phyloP scores from a whole-genome alignment of 208 protist species.

The Acanthamoeba royreba region DNA sequence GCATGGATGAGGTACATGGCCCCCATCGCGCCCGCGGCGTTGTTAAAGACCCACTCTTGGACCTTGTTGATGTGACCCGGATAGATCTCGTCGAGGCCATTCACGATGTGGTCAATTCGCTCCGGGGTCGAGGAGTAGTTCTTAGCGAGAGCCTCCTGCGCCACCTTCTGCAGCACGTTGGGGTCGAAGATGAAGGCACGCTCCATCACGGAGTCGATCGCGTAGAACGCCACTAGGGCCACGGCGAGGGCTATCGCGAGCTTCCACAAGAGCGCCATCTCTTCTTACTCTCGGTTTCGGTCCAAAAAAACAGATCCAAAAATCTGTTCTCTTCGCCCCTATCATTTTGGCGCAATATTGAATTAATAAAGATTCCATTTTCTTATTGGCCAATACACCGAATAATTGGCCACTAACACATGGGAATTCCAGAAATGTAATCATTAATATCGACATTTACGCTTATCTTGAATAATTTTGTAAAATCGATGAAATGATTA shows the following conservation, averaged over 20 bases:
- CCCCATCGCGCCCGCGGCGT: constrained; percentile 62
- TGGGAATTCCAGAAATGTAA: no score
- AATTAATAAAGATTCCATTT: no score
- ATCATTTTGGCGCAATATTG: no score
- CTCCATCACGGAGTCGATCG: not conserved
- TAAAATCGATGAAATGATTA: no score
- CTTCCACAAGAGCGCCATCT: not conserved
- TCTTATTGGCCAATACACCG: no score
- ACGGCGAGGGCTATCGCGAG: not conserved
- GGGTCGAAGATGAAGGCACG: constrained; percentile 52
- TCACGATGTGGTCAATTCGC: constrained; percentile 24
- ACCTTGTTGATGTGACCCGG: constrained; percentile 53
- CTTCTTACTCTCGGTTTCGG: no score
- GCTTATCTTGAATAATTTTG: no score
- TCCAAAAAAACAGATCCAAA: no score
- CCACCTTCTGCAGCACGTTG: constrained; percentile 42
- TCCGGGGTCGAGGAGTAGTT: not conserved
- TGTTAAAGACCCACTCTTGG: constrained; percentile 66
- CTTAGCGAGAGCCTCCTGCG: constrained; percentile 28
- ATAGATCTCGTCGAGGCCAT: constrained; percentile 38
- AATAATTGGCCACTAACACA: no score
- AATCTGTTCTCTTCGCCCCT: no score
- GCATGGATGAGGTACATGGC: constrained; percentile 62
- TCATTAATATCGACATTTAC: no score
- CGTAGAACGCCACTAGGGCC: not conserved